A percentile compares a stretch with the other conserved stretches of the same genome.
Conservation (phyloP, 495 filamentous ascomycete species). For the Aspergillus bridgeri region DNA sequence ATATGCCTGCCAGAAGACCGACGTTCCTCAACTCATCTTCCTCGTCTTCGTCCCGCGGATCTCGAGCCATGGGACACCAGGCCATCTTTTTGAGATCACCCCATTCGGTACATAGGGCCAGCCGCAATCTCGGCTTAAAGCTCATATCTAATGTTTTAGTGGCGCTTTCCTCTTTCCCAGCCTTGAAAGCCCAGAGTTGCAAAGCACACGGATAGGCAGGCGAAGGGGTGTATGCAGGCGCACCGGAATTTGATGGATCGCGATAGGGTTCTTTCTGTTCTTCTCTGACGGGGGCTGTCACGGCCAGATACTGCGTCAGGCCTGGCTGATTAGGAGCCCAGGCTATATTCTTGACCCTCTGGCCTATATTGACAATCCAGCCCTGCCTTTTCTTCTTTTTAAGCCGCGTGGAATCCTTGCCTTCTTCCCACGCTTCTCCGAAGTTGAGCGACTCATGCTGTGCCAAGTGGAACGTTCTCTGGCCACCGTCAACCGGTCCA, state of each 20-base stretch:
- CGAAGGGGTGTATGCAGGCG: slow-evolving; percentile 47
- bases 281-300: slow-evolving; percentile 39
- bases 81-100: slow-evolving; percentile 55
- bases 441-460: slow-evolving; percentile 41
- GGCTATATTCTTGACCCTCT: slow-evolving; percentile 47
- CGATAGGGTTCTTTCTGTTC: slow-evolving; percentile 29
- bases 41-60: slow-evolving; percentile 32
- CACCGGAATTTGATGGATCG: slow-evolving; percentile 23
- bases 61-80: slow-evolving; percentile 58
- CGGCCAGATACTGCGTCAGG: slow-evolving; percentile 52
- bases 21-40: slow-evolving; percentile 33
- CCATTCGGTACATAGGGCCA: slow-evolving; percentile 62
- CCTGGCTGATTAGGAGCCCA: slow-evolving; percentile 57
- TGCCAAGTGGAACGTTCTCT: slow-evolving; percentile 38
- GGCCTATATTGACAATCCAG: slow-evolving; percentile 57
- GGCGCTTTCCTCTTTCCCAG: slow-evolving; percentile 23
- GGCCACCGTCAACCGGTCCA: slow-evolving; percentile 43
- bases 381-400: slow-evolving; percentile 40
- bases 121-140: slow-evolving; percentile 36
- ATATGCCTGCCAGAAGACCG: slow-evolving; percentile 61
- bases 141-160: slow-evolving; percentile 39
- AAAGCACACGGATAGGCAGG: slow-evolving; percentile 46
- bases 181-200: slow-evolving; percentile 59
- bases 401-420: slow-evolving; percentile 1
- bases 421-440: slow-evolving; percentile 40